Conservation (phyloP, 176 grass and related monocot genomes). For the Pharus latifolius region DNA sequence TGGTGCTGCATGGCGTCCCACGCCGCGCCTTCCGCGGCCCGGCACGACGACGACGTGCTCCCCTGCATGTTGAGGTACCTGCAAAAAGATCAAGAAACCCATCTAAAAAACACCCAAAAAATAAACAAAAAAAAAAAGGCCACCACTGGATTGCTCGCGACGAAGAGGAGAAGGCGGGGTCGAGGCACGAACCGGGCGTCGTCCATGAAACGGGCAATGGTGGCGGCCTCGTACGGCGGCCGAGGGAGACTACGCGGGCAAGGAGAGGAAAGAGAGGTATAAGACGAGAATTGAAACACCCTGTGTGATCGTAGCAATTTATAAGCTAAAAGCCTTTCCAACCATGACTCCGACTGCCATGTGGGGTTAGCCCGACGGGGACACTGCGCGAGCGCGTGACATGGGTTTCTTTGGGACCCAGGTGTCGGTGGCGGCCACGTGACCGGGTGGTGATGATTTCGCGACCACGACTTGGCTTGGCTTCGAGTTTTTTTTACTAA, state of each 20-base stretch:
- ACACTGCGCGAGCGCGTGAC: background rate
- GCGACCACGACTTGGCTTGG: background rate
- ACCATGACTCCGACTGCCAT: background rate
- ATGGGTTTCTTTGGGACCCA: background rate
- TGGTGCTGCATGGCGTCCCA: constrained; percentile 31
- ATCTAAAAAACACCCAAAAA: background rate
- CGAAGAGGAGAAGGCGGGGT: background rate
- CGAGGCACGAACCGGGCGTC: constrained; percentile 17
- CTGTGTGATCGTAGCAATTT: constrained; percentile 3
- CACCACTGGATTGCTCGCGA: background rate
- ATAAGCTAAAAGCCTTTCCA: background rate
- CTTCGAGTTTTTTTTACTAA: too few relatives aligned
- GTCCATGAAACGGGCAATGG: constrained; percentile 22
- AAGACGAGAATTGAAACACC: background rate
- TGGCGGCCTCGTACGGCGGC: background rate
- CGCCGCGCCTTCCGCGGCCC: constrained; percentile 17
- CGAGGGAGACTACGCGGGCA: background rate
- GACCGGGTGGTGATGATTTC: background rate
- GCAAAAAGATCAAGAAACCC: background rate
- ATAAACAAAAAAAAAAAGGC: background rate
- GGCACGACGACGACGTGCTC: constrained; percentile 24
- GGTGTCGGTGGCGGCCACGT: background rate
- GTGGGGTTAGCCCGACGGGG: background rate
- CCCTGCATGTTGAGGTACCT: constrained; percentile 23
- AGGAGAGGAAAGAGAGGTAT: background rate